Base-by-base conservation (phyloP, 345 rosid genomes). In the Crucihimalaya himalaica region DNA sequence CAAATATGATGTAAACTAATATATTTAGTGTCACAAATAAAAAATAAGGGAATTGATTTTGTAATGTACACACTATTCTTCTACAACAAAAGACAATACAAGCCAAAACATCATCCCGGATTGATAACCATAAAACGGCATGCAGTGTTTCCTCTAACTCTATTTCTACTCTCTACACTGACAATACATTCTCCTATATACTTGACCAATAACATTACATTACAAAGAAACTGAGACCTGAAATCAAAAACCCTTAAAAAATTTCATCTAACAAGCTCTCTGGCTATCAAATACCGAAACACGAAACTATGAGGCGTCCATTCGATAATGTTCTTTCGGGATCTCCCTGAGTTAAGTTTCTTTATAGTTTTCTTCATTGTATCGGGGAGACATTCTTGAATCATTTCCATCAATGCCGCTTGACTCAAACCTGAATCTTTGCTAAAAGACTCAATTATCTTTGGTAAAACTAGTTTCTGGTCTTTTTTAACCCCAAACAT, bases 261-360 rank as follows among this genome's bases (percentile, higher is more conserved):
- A 2, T 13, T 28, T 78, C 83, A 91, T 75, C 88, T 84, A 32
- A 84, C 85, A 71, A 92, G 75, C 75, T 92, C 98, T 79, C 86
- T 92, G 7, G 90, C 73, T 53, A 95, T 85, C 74, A 95, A 84
- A 83, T 95, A 95, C 51, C 99, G 83, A 56, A 95, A 92, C 70
- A 78, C 84, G 35, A 89, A 95, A 72, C 86, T 89, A 77, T 92
- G 96, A 12, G 98, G 94, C 57, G 83, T 79, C 99, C 98, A 95
- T 52, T 84, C 91, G 5, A 78, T 40, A 15, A 90, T 90, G 83
- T 51, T 84, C 87, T 92, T 92, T 29, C 86, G 79, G 3, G 88
- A 62, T 82, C 86, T 92, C 58, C 87, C 90, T 9, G 67, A 73
- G 62, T 70, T 86, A 48, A 85, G 83, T 81, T 88, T 85, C 76